These are phyloP conservation scores for Maudiozyma humilis DNA, from an alignment of 1,139 yeast species.

Conservation along the genomic window DNA sequence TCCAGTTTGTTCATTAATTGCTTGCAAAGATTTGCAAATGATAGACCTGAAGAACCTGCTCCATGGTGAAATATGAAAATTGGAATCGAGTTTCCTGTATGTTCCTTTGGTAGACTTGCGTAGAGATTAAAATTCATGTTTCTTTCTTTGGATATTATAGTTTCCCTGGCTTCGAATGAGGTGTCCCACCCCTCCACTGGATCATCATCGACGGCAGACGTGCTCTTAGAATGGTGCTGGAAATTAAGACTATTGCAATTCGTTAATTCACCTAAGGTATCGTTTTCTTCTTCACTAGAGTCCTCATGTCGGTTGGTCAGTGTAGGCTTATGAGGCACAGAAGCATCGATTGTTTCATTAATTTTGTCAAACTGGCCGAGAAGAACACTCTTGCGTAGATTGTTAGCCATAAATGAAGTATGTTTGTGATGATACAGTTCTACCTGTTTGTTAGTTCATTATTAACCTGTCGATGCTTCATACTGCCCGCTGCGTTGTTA, in stretches of 20 bases:
- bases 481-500: too few relatives aligned
- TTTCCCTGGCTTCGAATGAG: constrained; percentile 35
- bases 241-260: not conserved
- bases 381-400: constrained; percentile 14
- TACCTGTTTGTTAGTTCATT: too few relatives aligned
- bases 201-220: not conserved
- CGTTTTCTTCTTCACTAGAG: constrained; percentile 9
- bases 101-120: constrained; percentile 44
- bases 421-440: not conserved
- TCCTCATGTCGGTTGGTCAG: not conserved
- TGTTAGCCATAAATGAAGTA: constrained; percentile 12
- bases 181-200: constrained; percentile 34
- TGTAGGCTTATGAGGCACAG: not conserved
- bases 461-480: too few relatives aligned
- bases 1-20: constrained; percentile 28
- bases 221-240: not conserved
- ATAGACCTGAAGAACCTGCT: constrained; percentile 81
- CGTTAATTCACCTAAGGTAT: constrained; percentile 3
- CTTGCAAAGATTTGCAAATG: constrained; percentile 54
- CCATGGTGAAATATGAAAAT: constrained; percentile 82
- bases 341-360: constrained; percentile 3
- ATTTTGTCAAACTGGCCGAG: constrained; percentile 14
- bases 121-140: constrained; percentile 46
- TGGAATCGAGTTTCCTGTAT: constrained; percentile 36
- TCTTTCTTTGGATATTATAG: constrained; percentile 22